phyloP scores from a whole-genome alignment of 2,329 filamentous ascomycete species.

The Beauveria scarabaeidicola region DNA sequence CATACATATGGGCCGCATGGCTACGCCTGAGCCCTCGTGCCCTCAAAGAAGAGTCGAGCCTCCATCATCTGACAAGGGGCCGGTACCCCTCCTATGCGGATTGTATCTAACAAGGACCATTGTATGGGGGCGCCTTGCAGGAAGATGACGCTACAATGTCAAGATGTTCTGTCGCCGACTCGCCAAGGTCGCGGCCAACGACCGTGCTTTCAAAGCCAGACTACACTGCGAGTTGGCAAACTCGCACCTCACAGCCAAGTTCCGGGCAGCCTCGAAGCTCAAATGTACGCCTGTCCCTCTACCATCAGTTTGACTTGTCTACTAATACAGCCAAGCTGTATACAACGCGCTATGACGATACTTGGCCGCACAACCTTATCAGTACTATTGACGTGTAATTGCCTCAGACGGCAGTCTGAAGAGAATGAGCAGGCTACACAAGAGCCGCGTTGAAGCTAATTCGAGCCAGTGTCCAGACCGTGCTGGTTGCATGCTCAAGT shows the following conservation, averaged over 20 bases:
- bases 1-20: conserved; percentile 6
- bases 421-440: background rate
- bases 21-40: conserved; percentile 4
- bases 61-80: conserved; percentile 3
- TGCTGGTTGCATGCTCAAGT: background rate
- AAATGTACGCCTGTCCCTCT: background rate
- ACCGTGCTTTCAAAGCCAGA: background rate
- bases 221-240: background rate
- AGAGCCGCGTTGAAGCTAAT: background rate
- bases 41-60: conserved; percentile 2
- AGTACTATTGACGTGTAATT: background rate
- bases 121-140: background rate
- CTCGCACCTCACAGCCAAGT: background rate
- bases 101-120: background rate
- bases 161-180: background rate
- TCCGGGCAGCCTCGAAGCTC: background rate
- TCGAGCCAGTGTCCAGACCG: background rate
- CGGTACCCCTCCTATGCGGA: background rate
- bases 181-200: background rate
- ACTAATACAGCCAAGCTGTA: background rate
- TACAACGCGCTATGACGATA: background rate
- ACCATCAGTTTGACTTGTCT: background rate
- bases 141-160: background rate
- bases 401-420: background rate
- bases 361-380: background rate